Base-by-base conservation (phyloP, 371 early-diverging fungal genomes). In the Lichtheimia corymbifera region DNA sequence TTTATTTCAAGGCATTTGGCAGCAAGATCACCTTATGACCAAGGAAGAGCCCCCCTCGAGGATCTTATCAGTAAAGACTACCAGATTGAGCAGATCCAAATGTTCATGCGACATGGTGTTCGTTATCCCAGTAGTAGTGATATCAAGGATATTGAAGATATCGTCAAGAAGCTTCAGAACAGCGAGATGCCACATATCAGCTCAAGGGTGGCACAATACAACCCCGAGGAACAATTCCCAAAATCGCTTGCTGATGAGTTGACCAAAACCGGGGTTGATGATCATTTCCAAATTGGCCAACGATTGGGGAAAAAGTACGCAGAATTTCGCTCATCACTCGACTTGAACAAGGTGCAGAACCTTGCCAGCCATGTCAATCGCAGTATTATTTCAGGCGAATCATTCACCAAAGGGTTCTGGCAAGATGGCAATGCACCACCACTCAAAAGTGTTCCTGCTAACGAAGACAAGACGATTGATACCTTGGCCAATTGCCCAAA, bases 31-130 rank as follows among this genome's bases (percentile, higher is more conserved):
- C 57, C 57, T 15, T 56, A 56, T 28, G 22, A 56, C 15, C 57
- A 56, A n/a, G 57, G 15, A 6, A 22, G 24, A 15, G 52, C 57
- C 18, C 42, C 15, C 3, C 7, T 27, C 24, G 42, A 17, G 15
- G 60, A 59, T 28, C 41, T 52, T 2, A 52, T 59, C 18, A 13
- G 15, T 0, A 27, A 50, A 4, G 43, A 59, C 27, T 59, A 59
- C 11, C 27, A 30, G 5, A 41, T 72, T 9, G 56, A 65, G 12
- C 76, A 72, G 35, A 47, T 70, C 0, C 76, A 75, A 25, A n/a
- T 70, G 4, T 49, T 75, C 11, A 57, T 66, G 41, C 73, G 76
- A 6, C 76, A 72, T 45, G 76, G 76, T 12, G 67, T 70, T 5
- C 67, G 76, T 0, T 72, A 65, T 35, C 68, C 76, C 1, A 64